Evolutionary conservation across 2,329 filamentous ascomycete genomes (phyloP).

Genomic region (Lecanicillium sp.): DNA sequence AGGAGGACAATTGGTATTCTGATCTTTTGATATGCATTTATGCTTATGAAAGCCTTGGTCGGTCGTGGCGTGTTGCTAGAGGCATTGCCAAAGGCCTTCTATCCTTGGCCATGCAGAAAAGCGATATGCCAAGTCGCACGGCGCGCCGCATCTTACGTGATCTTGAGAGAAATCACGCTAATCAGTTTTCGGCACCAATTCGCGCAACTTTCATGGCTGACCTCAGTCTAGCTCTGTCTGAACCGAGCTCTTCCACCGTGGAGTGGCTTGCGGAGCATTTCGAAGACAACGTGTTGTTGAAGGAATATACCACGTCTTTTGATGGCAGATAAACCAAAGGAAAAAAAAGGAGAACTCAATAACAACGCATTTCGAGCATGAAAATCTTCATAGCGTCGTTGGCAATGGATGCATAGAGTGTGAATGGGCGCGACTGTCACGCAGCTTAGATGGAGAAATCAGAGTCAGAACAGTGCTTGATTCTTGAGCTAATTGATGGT

Average conservation of each 20-base stretch:
- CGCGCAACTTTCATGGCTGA: slow-evolving; percentile 29
- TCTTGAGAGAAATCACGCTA: slow-evolving; percentile 17
- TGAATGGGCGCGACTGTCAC: no score
- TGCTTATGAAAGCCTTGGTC: slow-evolving; percentile 25
- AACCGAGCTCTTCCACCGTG: slow-evolving; percentile 23
- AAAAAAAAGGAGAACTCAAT: neutral
- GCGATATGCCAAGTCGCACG: slow-evolving; percentile 19
- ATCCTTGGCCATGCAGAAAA: slow-evolving; percentile 25
- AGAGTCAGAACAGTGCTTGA: no score
- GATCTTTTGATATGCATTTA: slow-evolving; percentile 31
- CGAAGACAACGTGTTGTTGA: slow-evolving; percentile 23
- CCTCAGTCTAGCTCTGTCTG: slow-evolving; percentile 24
- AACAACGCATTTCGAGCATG: no score
- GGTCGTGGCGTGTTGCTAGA: slow-evolving; percentile 26
- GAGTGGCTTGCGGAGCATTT: slow-evolving; percentile 25
- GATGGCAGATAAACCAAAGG: no score
- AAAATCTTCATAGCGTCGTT: no score
- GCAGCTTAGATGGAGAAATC: no score
- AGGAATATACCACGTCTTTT: slow-evolving; percentile 20
- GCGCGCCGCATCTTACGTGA: slow-evolving; percentile 21
- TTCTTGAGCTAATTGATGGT: no score
- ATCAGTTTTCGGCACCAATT: slow-evolving; percentile 15
- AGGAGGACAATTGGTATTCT: slow-evolving; percentile 22
- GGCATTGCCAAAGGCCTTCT: slow-evolving; percentile 24
- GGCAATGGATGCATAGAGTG: no score